Evolutionary conservation across 2,329 filamentous ascomycete genomes (phyloP), one percentile per base, ranked within the genome.

Genomic region (Ambrosiella xylebori): DNA sequence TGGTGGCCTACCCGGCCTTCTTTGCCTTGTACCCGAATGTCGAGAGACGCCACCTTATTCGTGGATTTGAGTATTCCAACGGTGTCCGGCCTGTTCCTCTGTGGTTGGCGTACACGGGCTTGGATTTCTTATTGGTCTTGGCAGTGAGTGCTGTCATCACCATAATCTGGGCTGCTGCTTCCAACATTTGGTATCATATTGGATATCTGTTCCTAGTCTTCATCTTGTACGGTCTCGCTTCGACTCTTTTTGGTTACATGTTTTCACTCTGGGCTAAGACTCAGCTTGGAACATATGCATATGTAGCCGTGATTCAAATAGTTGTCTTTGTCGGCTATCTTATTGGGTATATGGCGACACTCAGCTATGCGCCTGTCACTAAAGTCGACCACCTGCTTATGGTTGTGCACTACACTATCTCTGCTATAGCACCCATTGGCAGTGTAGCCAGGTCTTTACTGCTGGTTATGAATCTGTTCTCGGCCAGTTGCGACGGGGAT

Each of bases 21-120:
- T 94, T 95, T 64, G 80, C 86, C 0, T 73, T 96, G 3, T 96
- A 96, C 65, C 87, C 88, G 0, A 95, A 88, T n/a, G 74, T 86
- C 36, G 90, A 96, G 68, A 78, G 88, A 35, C 73, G 88, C 9
- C 75, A 82, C 54, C 85, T 88, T 62, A 87, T 96, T 27, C 80
- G 90, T 56, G 85, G 86, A 13, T 73, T 96, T 37, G 85, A 96
- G 68, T 96, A 95, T 70, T 94, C 87, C 57, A 96, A 95, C 65
- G 90, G 90, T 52, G 88, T 95, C 36, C 77, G 86, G 11, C 84
- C 86, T 0, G 73, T 86, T 7, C 88, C 89, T 0, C 73, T 96
- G 1, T 96, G 91, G 90, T 70, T 87, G 4, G 87, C 90, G 1
- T 94, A 96, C 66, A 74, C 85, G 0, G 65, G 75, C 0, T 95